Base-by-base conservation (phyloP, 495 filamentous ascomycete species). In the Friedmanniomyces simplex region DNA sequence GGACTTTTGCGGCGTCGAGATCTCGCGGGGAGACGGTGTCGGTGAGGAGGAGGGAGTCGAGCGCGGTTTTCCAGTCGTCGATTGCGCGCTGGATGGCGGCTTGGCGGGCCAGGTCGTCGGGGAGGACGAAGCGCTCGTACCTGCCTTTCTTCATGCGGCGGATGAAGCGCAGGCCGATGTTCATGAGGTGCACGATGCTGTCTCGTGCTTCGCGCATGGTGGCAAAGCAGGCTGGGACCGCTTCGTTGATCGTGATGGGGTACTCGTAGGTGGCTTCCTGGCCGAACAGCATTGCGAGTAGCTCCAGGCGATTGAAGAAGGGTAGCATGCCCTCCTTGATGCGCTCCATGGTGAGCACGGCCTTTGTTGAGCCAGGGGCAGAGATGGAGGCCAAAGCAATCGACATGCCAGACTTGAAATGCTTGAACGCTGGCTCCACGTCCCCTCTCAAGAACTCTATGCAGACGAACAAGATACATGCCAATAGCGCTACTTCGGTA, bases 401-500 rank as follows among this genome's bases (percentile, higher is more conserved):
- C 12, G 43, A 20, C 45, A 63, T 53, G 14, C 60, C 60, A 32
- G 37, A 50, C 37, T 51, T 63, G 60, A 58, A 63, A 28, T 63
- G 60, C 28, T 30, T 43, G 21, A 58, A 24, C 1, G 49, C 55
- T 24, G 49, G 55, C 30, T 41, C 36, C 10, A 46, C 39, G 16
- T 58, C 51, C 8, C 57, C 50, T 51, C 52, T 1, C 22, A 60
- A 46, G 50, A 47, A 55, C 46, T 63, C 61, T 20, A 63, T 28
- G 48, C 57, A 63, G 8, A 63, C 46, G 45, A 55, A 52, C 49
- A 52, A 52, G 26, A 63, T 56, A 52, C 61, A 59, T 8, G 61
- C 48, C 21, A 63, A 20, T 25, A 63, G n/a, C n/a, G 61, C 47
- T 18, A 60, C 25, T 13, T 60, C 55, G 21, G 36, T 41, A 3